Percentiles rank a stretch among this genome's conserved stretches.
phyloP scores from a whole-genome alignment of 495 filamentous ascomycete species.

The Penicillium bovifimosum region DNA sequence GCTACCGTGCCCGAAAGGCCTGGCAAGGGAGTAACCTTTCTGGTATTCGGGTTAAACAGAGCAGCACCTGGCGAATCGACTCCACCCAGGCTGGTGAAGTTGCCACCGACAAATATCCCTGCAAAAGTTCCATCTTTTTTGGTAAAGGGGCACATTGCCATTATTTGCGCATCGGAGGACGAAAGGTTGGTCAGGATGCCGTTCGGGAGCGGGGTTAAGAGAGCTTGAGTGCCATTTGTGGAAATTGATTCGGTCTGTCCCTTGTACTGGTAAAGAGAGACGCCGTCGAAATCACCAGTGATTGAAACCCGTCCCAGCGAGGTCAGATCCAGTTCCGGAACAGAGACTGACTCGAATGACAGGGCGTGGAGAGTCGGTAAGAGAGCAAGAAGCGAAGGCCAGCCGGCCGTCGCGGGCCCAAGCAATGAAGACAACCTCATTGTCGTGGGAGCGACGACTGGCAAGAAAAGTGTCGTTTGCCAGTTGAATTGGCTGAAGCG shows the following conservation, averaged over 20 bases:
- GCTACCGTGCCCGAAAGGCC: conserved; percentile 79
- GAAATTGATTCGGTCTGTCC: conserved; percentile 66
- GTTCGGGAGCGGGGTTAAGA: conserved; percentile 81
- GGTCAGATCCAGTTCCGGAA: conserved; percentile 76
- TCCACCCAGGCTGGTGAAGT: conserved; percentile 88
- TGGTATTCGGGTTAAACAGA: conserved; percentile 65
- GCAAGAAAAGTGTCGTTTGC: conserved; percentile 9
- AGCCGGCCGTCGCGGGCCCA: conserved; percentile 48
- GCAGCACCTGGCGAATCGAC: conserved; percentile 74
- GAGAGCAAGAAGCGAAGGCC: conserved; percentile 38
- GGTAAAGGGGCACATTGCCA: conserved; percentile 78
- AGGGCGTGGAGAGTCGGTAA: conserved; percentile 46
- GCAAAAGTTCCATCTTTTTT: conserved; percentile 58
- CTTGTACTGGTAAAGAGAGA: conserved; percentile 82
- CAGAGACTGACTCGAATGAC: conserved; percentile 63
- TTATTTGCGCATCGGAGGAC: conserved; percentile 74
- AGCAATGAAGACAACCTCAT: conserved; percentile 57
- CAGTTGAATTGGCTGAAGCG: conserved; percentile 7
- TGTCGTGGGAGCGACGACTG: conserved; percentile 43
- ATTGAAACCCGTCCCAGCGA: conserved; percentile 78
- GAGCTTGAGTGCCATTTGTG: conserved; percentile 72
- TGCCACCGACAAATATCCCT: conserved; percentile 82
- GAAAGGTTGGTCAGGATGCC: conserved; percentile 70
- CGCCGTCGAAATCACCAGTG: conserved; percentile 83
- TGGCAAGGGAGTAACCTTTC: conserved; percentile 60